These are phyloP conservation scores for Graphilbum sp. DNA, from an alignment of 2,329 filamentous ascomycete species.

Conservation along the genomic window DNA sequence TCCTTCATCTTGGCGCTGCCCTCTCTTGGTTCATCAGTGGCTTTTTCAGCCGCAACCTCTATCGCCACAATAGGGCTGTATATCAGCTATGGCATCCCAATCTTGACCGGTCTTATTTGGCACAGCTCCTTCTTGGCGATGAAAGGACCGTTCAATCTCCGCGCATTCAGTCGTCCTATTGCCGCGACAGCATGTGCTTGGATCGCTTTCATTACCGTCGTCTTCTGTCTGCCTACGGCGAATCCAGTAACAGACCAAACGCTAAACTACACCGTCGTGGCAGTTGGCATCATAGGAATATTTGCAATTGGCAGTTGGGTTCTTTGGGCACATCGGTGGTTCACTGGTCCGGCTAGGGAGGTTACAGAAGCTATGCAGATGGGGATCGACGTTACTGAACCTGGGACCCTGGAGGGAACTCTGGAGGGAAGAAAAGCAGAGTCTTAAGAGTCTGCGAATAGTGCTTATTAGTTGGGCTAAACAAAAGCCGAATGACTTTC, in stretches of 20 bases:
- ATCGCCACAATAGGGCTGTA: slow-evolving; percentile 44
- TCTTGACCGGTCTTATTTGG: slow-evolving; percentile 36
- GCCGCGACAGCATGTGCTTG: slow-evolving; percentile 30
- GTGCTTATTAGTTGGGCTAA: too few species aligned
- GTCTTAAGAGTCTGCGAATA: too few species aligned
- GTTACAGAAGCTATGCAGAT: slow-evolving; percentile 30
- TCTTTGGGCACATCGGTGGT: slow-evolving; percentile 36
- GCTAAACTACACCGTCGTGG: slow-evolving; percentile 42
- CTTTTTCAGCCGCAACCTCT: slow-evolving; percentile 39
- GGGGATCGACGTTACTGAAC: slow-evolving; percentile 30
- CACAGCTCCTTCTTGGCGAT: slow-evolving; percentile 27
- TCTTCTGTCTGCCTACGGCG: slow-evolving; percentile 38
- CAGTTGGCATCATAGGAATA: slow-evolving; percentile 37
- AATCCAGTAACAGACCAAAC: slow-evolving; percentile 40
- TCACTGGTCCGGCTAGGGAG: slow-evolving; percentile 37
- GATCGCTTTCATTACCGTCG: slow-evolving; percentile 37
- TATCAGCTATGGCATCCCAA: slow-evolving; percentile 40
- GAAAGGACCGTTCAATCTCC: slow-evolving; percentile 40
- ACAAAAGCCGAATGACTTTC: too few species aligned
- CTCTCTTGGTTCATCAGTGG: slow-evolving; percentile 35
- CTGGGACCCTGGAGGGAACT: slow-evolving; percentile 21
- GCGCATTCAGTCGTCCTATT: slow-evolving; percentile 25
- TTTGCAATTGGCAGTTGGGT: slow-evolving; percentile 31
- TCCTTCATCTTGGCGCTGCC: slow-evolving; percentile 39
- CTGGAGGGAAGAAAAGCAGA: too few species aligned